Percentiles rank a stretch among this genome's conserved stretches.
Evolutionary conservation across 805 yeast genomes (phyloP).

Genomic region (Barnettozyma pratensis): DNA sequence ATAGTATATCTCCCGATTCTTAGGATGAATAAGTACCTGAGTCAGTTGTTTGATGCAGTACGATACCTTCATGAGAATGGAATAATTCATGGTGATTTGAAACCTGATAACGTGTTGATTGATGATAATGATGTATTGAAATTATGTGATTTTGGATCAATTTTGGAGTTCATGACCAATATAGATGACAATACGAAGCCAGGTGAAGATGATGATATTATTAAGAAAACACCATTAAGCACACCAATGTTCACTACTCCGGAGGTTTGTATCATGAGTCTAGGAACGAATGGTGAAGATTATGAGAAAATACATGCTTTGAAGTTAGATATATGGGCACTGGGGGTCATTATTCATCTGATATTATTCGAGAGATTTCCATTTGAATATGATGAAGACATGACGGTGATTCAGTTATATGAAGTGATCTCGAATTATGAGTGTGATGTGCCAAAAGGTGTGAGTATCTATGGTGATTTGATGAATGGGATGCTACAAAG

Average conservation of each 20-base stretch:
- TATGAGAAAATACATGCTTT: background rate
- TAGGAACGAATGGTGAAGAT: background rate
- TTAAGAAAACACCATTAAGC: background rate
- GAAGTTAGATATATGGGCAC: constrained; percentile 11
- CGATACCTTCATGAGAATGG: constrained; percentile 51
- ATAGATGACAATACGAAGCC: background rate
- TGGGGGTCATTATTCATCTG: constrained; percentile 9
- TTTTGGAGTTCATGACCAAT: constrained; percentile 32
- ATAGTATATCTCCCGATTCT: constrained; percentile 48
- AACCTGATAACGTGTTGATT: constrained; percentile 59
- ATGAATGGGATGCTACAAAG: background rate
- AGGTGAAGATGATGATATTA: constrained; percentile 12
- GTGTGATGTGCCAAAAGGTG: background rate
- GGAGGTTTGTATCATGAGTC: background rate
- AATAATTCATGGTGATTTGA: constrained; percentile 59
- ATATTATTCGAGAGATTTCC: constrained; percentile 5
- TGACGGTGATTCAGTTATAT: background rate
- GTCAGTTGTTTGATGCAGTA: constrained; percentile 52
- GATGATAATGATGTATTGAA: constrained; percentile 52
- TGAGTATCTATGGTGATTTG: background rate
- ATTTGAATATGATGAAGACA: background rate
- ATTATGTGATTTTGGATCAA: constrained; percentile 64
- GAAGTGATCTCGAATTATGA: background rate
- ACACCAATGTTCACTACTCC: constrained; percentile 13
- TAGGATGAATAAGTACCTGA: constrained; percentile 20